A percentile compares a stretch with the other conserved stretches of the same genome.
These are phyloP conservation scores for Trichosporon sp. DNA, from an alignment of 1,284 basidiomycete species.

Conservation along the genomic window DNA sequence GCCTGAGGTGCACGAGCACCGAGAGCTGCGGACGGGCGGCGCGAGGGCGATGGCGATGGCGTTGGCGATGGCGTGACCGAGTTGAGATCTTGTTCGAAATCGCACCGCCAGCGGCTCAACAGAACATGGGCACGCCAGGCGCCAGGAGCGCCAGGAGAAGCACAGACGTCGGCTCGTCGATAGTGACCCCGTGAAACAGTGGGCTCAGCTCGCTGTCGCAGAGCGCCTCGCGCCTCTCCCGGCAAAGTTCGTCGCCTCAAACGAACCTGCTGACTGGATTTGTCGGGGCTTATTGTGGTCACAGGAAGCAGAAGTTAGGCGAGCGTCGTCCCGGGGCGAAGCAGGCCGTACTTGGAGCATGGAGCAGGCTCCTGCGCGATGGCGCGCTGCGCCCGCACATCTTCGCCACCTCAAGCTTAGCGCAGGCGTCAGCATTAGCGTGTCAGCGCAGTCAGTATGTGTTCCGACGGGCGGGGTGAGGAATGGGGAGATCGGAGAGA, in stretches of 20 bases:
- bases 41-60: not conserved
- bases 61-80: not conserved
- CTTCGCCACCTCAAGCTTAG: not conserved
- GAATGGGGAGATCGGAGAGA: not conserved
- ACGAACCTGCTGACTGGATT: too few relatives aligned
- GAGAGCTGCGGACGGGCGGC: too few relatives aligned
- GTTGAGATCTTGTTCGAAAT: not conserved
- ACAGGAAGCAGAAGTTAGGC: too few relatives aligned
- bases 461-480: not conserved
- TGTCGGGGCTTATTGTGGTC: too few relatives aligned
- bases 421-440: not conserved
- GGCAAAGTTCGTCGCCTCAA: not conserved
- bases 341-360: not conserved
- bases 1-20: not conserved
- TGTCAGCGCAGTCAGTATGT: not conserved
- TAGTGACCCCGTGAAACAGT: not conserved
- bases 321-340: not conserved
- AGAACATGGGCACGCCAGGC: not conserved
- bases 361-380: too few relatives aligned
- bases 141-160: not conserved
- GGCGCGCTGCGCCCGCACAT: too few relatives aligned
- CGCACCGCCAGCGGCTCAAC: not conserved
- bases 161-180: not conserved
- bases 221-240: not conserved
- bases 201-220: not conserved